A percentile compares a stretch with the other conserved stretches of the same genome.
Conservation (phyloP, 2,329 filamentous ascomycete genomes). For the Paraconiothyrium brasiliense region DNA sequence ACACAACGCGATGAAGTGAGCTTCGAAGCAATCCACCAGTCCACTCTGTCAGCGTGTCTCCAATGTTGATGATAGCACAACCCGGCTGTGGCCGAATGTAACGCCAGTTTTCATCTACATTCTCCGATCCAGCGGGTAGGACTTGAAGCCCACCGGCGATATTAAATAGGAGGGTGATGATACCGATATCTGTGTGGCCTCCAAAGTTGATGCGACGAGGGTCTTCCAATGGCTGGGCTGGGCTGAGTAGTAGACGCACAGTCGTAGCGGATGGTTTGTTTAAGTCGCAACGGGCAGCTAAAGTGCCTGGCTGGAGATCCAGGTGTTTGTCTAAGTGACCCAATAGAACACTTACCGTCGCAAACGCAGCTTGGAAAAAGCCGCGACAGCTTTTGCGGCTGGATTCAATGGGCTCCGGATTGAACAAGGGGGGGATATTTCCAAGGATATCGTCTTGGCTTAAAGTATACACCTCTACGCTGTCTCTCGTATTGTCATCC, state of each 20-base stretch:
- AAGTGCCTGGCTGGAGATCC: constrained; percentile 32
- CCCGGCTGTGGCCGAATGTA: constrained; percentile 20
- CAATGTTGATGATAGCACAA: constrained; percentile 21
- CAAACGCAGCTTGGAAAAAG: constrained; percentile 11
- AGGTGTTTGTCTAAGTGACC: constrained; percentile 12
- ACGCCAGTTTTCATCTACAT: constrained; percentile 15
- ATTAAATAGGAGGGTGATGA: constrained; percentile 50
- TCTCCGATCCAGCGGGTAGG: constrained; percentile 23
- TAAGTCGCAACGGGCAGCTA: constrained; percentile 33
- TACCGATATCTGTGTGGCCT: constrained; percentile 50
- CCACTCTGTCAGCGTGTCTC: constrained; percentile 23
- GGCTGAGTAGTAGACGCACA: constrained; percentile 31
- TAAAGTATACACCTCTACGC: constrained; percentile 13
- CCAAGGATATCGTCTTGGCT: constrained; percentile 19
- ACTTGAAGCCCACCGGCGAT: constrained; percentile 51
- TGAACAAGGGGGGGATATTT: neutral
- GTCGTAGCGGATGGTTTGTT: constrained; percentile 36
- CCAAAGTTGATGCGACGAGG: constrained; percentile 7
- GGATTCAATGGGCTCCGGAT: constrained; percentile 14
- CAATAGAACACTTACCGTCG: neutral
- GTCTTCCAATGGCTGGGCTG: constrained; percentile 24
- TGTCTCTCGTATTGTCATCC: constrained; percentile 12
- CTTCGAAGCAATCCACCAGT: constrained; percentile 21
- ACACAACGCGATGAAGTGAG: constrained; percentile 19
- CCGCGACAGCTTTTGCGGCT: neutral